Evolutionary conservation across 805 yeast genomes (phyloP).

Genomic region (Yamadazyma ubonensis): DNA sequence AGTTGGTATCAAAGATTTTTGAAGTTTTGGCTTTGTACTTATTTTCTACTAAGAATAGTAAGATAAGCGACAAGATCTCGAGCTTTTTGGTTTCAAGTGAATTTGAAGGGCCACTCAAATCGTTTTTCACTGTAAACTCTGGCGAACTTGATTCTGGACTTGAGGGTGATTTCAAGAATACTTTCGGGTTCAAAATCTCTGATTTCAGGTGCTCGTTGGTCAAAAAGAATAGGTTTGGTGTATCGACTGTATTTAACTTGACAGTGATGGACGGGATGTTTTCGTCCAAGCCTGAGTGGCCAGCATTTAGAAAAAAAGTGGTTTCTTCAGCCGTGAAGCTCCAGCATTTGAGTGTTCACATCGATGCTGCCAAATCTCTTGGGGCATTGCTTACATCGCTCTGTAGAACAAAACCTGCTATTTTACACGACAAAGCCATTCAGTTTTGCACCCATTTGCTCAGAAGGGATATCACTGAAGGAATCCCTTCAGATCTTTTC

Average conservation of each 20-base stretch:
- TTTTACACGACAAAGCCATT: constrained; percentile 23
- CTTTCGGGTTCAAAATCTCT: constrained; percentile 45
- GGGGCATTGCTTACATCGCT: constrained; percentile 74
- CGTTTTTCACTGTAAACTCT: constrained; percentile 43
- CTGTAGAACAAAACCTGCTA: constrained; percentile 46
- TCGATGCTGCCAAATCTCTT: constrained; percentile 69
- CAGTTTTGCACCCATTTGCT: constrained; percentile 49
- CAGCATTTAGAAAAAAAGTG: constrained; percentile 49
- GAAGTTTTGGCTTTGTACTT: constrained; percentile 74
- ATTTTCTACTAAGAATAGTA: constrained; percentile 52
- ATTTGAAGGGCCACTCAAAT: constrained; percentile 30
- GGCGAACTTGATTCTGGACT: constrained; percentile 46
- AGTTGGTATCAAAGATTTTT: constrained; percentile 63
- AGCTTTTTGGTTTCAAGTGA: constrained; percentile 37
- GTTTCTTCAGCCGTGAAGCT: constrained; percentile 58
- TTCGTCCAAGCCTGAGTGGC: constrained; percentile 39
- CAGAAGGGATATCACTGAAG: constrained; percentile 49
- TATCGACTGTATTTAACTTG: constrained; percentile 55
- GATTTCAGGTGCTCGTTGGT: constrained; percentile 53
- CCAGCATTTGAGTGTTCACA: constrained; percentile 65
- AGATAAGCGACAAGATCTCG: constrained; percentile 42
- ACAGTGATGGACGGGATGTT: constrained; percentile 62
- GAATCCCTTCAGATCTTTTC: constrained; percentile 48
- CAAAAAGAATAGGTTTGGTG: constrained; percentile 50
- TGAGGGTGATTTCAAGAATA: constrained; percentile 43